Evolutionary conservation across 192 early-diverging fungal species (phyloP), one percentile per base, ranked within the genome.

Genomic region (Entomortierella lignicola): DNA sequence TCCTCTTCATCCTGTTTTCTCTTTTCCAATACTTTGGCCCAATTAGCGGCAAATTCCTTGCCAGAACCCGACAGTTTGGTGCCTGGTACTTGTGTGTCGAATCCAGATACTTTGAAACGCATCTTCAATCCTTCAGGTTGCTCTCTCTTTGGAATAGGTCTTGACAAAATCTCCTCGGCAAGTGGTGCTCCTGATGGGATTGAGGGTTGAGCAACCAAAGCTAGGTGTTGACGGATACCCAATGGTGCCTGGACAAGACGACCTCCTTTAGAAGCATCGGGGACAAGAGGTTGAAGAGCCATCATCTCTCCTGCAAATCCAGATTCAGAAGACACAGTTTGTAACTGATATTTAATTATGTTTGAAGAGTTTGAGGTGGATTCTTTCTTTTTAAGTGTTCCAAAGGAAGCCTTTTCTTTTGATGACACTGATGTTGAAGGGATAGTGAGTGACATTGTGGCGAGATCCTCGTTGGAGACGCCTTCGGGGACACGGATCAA

Each of bases 51-150:
- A 58, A 77, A 77, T 41, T 69, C 32, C 41, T 77, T 77, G 31
- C 74, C 74, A n/a, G 74, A 77, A 8, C 55, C 60, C 6, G 74
- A 58, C 15, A 64, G 44, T 26, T 69, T 77, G 27, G 48, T 31
- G 7, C 74, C 74, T 53, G 66, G 74, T 13, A 60, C 61, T 29
- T 59, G 74, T 6, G 86, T 82, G 21, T 87, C 82, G n/a, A 68
- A 79, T 42, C 86, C 86, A 30, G 79, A 65, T 44, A 84, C 73
- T 55, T 83, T 72, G 53, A 87, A 87, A 20, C 84, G 75, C 81
- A 82, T 82, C 50, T 85, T 72, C 23, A 87, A 61, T 47, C 86
- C 86, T 34, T 81, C 79, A 18, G 86, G 86, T 17, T 87, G 86
- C 29, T 70, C 62, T 66, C 86, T 65, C 39, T 82, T 80, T 42